Evolutionary conservation across 345 rosid genomes (phyloP).

Genomic region (Citrus trifoliata): DNA sequence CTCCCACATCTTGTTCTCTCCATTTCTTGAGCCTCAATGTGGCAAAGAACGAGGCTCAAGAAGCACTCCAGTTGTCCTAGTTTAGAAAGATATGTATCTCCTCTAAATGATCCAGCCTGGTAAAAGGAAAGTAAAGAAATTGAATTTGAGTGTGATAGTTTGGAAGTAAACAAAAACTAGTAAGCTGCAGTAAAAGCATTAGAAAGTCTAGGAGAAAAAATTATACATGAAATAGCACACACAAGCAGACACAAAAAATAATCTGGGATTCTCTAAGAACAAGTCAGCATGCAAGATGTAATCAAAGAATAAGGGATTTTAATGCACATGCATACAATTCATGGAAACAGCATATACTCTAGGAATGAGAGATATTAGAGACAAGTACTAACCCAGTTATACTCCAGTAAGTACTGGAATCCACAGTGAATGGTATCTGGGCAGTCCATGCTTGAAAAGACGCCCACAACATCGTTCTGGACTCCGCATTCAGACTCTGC

Average conservation of each 20-base stretch:
- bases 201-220: too few relatives aligned
- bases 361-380: constrained; percentile 6
- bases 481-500: constrained; percentile 29
- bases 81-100: constrained; percentile 48
- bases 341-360: background rate
- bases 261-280: background rate
- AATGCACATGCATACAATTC: background rate
- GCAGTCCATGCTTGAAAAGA: constrained; percentile 87
- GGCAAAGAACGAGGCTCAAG: constrained; percentile 50
- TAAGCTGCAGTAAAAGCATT: too few relatives aligned
- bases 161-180: background rate
- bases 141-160: background rate
- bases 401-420: constrained; percentile 78
- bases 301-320: background rate
- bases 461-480: constrained; percentile 62
- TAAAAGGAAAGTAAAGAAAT: background rate
- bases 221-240: background rate
- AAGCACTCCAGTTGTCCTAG: constrained; percentile 65
- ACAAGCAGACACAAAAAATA: background rate
- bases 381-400: constrained; percentile 69
- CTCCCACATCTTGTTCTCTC: constrained; percentile 28
- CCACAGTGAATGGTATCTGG: constrained; percentile 68
- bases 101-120: constrained; percentile 63
- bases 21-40: constrained; percentile 35
- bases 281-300: background rate